A percentile compares a stretch with the other conserved stretches of the same genome.
Conservation (phyloP, 2,329 filamentous ascomycete species). For the Scedosporium boydii region DNA sequence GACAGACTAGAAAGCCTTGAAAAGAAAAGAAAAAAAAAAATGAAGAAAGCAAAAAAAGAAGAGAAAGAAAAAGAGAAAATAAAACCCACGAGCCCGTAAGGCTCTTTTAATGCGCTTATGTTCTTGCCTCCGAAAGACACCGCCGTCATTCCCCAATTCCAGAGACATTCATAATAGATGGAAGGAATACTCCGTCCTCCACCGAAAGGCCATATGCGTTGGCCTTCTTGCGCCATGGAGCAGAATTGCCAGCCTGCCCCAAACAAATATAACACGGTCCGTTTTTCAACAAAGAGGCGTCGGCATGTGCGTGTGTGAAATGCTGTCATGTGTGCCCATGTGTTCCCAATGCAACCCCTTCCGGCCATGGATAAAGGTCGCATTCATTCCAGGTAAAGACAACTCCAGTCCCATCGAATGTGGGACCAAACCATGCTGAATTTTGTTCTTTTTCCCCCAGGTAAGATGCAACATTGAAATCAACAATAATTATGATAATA, state of each 20-base stretch:
- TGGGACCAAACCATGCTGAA: not conserved
- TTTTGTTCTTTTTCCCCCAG: not conserved
- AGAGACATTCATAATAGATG: constrained; percentile 6
- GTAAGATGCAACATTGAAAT: not conserved
- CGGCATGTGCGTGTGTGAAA: not conserved
- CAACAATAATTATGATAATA: constrained; percentile 1
- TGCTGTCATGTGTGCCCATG: not conserved
- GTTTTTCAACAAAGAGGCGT: not conserved
- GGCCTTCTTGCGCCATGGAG: not conserved
- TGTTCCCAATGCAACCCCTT: not conserved
- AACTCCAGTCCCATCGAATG: not conserved
- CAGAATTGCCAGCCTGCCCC: constrained; percentile 1
- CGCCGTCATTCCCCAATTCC: constrained; percentile 1
- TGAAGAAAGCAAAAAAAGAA: not conserved
- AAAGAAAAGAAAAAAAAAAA: not conserved
- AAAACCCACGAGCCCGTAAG: not conserved
- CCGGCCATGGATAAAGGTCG: not conserved
- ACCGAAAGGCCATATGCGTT: not conserved
- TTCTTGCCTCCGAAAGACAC: not conserved
- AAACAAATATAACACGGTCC: constrained; percentile 1
- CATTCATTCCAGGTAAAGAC: not conserved
- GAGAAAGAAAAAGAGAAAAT: not conserved
- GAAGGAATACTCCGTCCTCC: not conserved
- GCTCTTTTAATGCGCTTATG: not conserved
- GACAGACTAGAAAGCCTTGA: not conserved